These are phyloP conservation scores for Candida pini DNA, from an alignment of 805 yeast genomes.

Conservation along the genomic window DNA sequence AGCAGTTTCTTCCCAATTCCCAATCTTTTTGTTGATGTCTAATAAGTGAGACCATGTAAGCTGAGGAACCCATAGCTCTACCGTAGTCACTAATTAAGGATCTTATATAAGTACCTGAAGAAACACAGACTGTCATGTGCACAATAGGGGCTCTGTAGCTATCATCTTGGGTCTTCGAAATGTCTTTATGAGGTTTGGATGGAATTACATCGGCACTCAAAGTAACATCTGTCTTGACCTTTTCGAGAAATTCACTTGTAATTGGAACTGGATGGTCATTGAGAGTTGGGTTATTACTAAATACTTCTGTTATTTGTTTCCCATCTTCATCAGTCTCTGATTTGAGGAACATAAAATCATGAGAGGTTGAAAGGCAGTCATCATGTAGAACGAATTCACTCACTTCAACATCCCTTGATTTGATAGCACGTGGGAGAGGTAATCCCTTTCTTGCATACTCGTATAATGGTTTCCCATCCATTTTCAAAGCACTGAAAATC, in stretches of 20 bases:
- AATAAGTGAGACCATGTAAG: conserved; percentile 81
- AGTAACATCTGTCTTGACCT: conserved; percentile 32
- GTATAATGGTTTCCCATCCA: conserved; percentile 90
- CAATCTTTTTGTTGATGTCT: conserved; percentile 80
- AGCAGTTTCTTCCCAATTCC: conserved; percentile 66
- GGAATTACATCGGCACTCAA: conserved; percentile 33
- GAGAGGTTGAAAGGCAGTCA: conserved; percentile 51
- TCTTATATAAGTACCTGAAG: conserved; percentile 94
- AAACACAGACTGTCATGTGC: conserved; percentile 71
- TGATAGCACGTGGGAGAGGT: conserved; percentile 80
- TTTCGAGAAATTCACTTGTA: conserved; percentile 49
- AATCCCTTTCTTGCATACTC: conserved; percentile 88
- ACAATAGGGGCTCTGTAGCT: conserved; percentile 56
- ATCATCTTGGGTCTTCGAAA: conserved; percentile 31
- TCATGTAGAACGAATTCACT: conserved; percentile 45
- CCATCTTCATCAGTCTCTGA: conserved; percentile 46
- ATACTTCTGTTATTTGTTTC: conserved; percentile 33
- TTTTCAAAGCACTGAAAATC: conserved; percentile 85
- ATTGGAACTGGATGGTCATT: conserved; percentile 58
- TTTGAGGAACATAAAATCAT: conserved; percentile 42
- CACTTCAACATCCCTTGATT: conserved; percentile 66
- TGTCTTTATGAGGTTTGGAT: conserved; percentile 33
- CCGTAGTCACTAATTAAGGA: conserved; percentile 88
- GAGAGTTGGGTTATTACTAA: conserved; percentile 45
- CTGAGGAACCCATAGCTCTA: conserved; percentile 68